Conservation (phyloP, 1,284 basidiomycete genomes). For the Ceratobasidium sp. region DNA sequence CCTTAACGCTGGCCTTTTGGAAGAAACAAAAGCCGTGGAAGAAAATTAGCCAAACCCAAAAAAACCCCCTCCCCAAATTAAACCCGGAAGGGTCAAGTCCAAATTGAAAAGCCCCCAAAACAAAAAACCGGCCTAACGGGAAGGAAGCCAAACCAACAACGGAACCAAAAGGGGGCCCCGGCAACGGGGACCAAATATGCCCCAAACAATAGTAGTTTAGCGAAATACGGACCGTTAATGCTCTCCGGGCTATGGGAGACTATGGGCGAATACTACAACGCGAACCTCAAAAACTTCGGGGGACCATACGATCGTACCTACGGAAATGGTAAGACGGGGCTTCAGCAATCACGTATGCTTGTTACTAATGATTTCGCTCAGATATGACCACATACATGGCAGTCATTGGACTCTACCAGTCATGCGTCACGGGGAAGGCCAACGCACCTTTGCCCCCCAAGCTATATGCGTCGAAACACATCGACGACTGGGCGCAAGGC, state of each 20-base stretch:
- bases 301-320: constrained; percentile 34
- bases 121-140: neutral
- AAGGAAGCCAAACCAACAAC: constrained; percentile 15
- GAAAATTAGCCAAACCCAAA: constrained; percentile 26
- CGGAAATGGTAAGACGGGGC: constrained; percentile 11
- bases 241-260: constrained; percentile 36
- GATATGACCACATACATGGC: constrained; percentile 39
- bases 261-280: constrained; percentile 34
- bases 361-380: neutral
- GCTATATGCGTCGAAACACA: constrained; percentile 38
- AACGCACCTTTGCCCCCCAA: constrained; percentile 24
- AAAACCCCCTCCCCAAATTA: constrained; percentile 27
- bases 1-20: no score
- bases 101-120: no score
- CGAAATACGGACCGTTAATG: constrained; percentile 26
- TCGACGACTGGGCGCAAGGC: constrained; percentile 35
- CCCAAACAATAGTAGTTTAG: constrained; percentile 21
- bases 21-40: no score
- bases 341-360: neutral
- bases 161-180: constrained; percentile 32
- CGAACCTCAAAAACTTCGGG: constrained; percentile 34
- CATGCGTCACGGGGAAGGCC: constrained; percentile 18
- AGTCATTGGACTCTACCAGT: constrained; percentile 28
- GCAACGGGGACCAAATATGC: constrained; percentile 25
- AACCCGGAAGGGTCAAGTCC: constrained; percentile 8